phyloP scores from a whole-genome alignment of 225 moss, liverwort and hornwort species.

The Rhytidiadelphus loreus region DNA sequence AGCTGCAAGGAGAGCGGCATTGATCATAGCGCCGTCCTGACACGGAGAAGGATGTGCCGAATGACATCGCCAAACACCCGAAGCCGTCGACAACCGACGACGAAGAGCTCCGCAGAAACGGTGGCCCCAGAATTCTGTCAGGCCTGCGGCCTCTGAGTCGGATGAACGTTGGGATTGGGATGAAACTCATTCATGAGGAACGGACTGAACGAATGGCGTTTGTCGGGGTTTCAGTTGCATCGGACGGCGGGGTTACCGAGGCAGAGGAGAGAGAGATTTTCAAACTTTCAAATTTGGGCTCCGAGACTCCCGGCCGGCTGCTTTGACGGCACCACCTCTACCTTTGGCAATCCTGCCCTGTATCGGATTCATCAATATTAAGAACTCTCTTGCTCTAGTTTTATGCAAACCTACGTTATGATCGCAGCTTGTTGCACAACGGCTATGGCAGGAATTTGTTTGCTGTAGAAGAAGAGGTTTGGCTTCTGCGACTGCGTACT shows the following conservation, averaged over 20 bases:
- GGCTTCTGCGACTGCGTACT: neutral
- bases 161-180: neutral
- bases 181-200: neutral
- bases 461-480: neutral
- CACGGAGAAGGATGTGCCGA: neutral
- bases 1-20: neutral
- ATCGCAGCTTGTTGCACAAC: neutral
- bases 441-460: neutral
- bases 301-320: neutral
- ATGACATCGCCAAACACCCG: neutral
- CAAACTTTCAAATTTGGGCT: conserved; percentile 7
- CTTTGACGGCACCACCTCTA: neutral
- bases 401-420: neutral
- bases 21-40: neutral
- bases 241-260: neutral
- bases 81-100: neutral
- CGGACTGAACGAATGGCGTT: neutral
- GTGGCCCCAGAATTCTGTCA: neutral
- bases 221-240: neutral
- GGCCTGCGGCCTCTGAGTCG: neutral
- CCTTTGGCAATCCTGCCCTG: too few species aligned
- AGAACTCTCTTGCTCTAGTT: neutral
- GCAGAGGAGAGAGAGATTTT: neutral
- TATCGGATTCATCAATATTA: neutral
- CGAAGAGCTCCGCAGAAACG: neutral